Conservation (phyloP, 371 early-diverging fungal species). For the Rhizopus delemar region DNA sequence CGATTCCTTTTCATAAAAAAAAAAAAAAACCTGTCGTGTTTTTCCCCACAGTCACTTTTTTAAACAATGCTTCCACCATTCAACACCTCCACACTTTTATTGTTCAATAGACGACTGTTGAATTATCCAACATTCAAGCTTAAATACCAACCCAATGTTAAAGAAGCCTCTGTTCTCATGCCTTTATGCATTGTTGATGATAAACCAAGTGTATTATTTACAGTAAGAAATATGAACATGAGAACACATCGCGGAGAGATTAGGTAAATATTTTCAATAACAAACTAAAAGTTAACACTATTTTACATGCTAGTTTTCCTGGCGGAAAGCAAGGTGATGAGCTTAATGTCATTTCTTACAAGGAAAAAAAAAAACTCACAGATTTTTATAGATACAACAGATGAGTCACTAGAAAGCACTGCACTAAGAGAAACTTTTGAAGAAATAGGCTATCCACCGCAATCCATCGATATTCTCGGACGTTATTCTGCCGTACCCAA, state of each 20-base stretch:
- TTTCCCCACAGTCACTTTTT: conserved; percentile 6
- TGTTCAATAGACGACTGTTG: conserved; percentile 39
- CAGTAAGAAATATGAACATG: conserved; percentile 71
- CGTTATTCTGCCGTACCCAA: conserved; percentile 68
- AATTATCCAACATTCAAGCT: conserved; percentile 43
- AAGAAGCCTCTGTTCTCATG: conserved; percentile 51
- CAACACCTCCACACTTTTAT: conserved; percentile 30
- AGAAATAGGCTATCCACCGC: conserved; percentile 69
- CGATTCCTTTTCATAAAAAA: too few species aligned
- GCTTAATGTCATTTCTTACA: background rate
- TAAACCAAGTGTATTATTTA: conserved; percentile 76
- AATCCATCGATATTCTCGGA: conserved; percentile 67
- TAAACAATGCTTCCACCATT: conserved; percentile 19
- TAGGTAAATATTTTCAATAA: conserved; percentile 39
- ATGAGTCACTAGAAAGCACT: conserved; percentile 58
- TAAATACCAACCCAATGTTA: conserved; percentile 30
- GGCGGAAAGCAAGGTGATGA: conserved; percentile 69
- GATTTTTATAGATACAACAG: conserved; percentile 49
- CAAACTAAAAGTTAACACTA: background rate
- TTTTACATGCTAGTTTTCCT: conserved; percentile 60
- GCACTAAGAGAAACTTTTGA: conserved; percentile 85
- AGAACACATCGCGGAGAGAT: conserved; percentile 83
- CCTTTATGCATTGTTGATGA: conserved; percentile 70
- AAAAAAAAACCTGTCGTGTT: too few species aligned
- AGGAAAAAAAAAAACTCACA: background rate